These are phyloP conservation scores for Parsonsia alboflavescens DNA, from an alignment of 257 asterid species.

Conservation along the genomic window DNA sequence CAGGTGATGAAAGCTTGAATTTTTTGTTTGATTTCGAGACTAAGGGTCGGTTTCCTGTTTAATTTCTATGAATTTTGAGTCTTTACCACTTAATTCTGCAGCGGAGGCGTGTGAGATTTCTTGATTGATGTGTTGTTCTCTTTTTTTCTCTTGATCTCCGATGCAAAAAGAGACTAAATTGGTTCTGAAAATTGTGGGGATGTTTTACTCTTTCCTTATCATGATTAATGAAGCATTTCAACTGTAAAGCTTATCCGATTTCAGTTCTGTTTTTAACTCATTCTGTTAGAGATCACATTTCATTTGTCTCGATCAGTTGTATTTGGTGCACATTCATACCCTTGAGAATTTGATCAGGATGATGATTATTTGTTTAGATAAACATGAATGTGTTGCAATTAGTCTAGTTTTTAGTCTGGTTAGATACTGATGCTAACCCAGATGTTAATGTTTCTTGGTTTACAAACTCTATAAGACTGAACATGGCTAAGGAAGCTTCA, in stretches of 20 bases:
- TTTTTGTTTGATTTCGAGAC: neutral
- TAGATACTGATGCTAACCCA: neutral
- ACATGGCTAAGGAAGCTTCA: slow-evolving; percentile 68
- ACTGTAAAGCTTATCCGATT: neutral
- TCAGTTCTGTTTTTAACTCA: neutral
- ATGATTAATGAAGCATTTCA: neutral
- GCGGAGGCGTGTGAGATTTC: neutral
- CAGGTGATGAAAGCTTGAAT: slow-evolving; percentile 14
- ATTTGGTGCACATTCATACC: neutral
- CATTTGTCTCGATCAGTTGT: neutral
- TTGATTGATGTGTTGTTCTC: neutral
- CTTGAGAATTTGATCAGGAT: neutral
- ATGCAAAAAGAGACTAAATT: neutral
- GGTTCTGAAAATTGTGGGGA: neutral
- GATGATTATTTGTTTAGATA: neutral
- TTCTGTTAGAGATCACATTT: neutral
- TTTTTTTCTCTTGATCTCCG: neutral
- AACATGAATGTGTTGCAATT: slow-evolving; percentile 7
- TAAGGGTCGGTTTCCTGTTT: neutral
- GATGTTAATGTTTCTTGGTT: slow-evolving; percentile 6
- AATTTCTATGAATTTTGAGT: neutral
- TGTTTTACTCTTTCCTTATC: neutral
- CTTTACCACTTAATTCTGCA: neutral
- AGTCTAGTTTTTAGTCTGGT: slow-evolving; percentile 5
- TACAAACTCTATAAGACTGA: slow-evolving; percentile 21